phyloP scores from a whole-genome alignment of 2,329 filamentous ascomycete genomes.

The Xylariaceae sp. region DNA sequence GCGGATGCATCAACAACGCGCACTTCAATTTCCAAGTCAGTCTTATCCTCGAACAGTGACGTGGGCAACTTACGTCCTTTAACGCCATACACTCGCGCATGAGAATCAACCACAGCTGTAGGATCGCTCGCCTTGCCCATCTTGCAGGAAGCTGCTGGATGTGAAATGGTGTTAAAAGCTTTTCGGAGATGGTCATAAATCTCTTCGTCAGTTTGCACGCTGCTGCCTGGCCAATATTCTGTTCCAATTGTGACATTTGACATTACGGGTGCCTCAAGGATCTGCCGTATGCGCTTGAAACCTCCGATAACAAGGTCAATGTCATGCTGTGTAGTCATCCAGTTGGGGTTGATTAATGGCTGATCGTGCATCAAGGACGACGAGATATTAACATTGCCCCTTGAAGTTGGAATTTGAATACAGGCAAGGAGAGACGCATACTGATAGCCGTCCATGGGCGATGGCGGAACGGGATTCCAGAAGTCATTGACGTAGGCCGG shows the following conservation, averaged over 20 bases:
- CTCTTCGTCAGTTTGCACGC: constrained; percentile 11
- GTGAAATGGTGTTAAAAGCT: constrained; percentile 13
- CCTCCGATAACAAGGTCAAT: constrained; percentile 30
- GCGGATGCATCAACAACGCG: constrained; percentile 32
- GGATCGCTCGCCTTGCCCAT: constrained; percentile 31
- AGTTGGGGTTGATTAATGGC: constrained; percentile 47
- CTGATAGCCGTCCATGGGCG: constrained; percentile 15
- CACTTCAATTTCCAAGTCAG: constrained; percentile 10
- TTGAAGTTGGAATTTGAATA: constrained; percentile 5
- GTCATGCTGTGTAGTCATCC: constrained; percentile 53
- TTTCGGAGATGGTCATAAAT: constrained; percentile 11
- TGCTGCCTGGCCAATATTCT: constrained; percentile 1
- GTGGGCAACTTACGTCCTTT: constrained; percentile 11
- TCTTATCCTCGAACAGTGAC: not conserved
- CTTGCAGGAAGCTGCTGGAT: constrained; percentile 18
- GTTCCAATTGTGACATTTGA: not conserved
- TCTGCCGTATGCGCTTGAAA: constrained; percentile 7
- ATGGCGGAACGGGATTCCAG: constrained; percentile 33
- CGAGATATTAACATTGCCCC: constrained; percentile 16
- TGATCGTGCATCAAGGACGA: constrained; percentile 5
- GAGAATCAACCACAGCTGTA: constrained; percentile 32
- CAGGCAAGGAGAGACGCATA: constrained; percentile 12
- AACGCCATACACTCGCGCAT: constrained; percentile 31
- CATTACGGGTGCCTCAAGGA: not conserved
- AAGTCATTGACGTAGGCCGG: constrained; percentile 14